Base-by-base conservation (phyloP, 2,329 filamentous ascomycete genomes). In the Alternaria consortialis region DNA sequence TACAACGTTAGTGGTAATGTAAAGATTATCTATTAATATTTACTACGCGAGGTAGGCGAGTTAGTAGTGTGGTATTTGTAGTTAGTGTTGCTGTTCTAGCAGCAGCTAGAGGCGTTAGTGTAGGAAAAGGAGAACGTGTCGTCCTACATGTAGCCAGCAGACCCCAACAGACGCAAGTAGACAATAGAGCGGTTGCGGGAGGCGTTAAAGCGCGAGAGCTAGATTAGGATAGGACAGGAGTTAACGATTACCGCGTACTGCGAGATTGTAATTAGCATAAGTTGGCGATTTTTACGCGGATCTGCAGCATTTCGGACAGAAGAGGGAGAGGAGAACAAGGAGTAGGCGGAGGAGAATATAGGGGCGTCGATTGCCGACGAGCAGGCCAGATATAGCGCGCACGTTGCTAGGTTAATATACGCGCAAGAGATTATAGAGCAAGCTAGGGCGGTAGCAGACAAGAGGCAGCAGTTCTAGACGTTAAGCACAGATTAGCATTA, bases 1-100 rank as follows among this genome's bases (percentile, higher is more conserved):
- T 68, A 66, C 55, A 51, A 31, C 8, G 42, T 60, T 3, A 67
- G 60, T 47, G 58, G 63, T 3, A 54, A 67, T 13, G 44, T 64
- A n/a, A 71, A 73, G 62, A 65, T 71, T 23, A 73, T 74, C 53
- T 56, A 74, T 39, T 44, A 63, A n/a, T 74, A 68, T 66, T 50
- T 75, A 40, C 72, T 64, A 12, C 44, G 63, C 15, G 67, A 74
- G 63, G 64, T 74, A 1, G 58, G 68, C 15, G 67, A 71, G 62
- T 44, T 70, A 17, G 29, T 72, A n/a, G 52, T 69, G 23, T 63
- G 31, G 43, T 68, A 70, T 48, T 37, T 70, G 32, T 70, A 42
- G 67, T 53, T 70, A 9, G 62, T 67, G 32, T 54, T 64, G 17
- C 64, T 46, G 31, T 68, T 68, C 37, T 34, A 62, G 52, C 23